Evolutionary conservation across 768 basidiomycete species (phyloP).

Genomic region (Mycena epipterygia): DNA sequence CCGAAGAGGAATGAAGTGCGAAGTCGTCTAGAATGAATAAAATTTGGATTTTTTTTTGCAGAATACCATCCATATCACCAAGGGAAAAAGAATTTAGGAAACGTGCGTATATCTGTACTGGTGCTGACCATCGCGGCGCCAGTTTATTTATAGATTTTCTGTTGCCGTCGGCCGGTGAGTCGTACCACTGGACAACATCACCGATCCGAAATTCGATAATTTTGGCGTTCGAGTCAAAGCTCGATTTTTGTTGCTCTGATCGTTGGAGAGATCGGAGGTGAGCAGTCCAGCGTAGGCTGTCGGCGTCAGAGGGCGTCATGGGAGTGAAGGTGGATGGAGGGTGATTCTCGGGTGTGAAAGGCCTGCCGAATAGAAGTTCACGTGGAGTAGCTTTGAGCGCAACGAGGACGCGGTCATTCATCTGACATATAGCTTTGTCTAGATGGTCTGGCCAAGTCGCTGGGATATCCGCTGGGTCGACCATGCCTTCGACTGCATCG

Average conservation of each 20-base stretch:
- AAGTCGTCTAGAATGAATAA: conserved; percentile 31
- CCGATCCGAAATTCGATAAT: conserved; percentile 37
- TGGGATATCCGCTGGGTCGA: conserved; percentile 34
- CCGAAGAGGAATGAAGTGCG: conserved; percentile 36
- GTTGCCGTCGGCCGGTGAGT: conserved; percentile 30
- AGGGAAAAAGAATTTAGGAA: conserved; percentile 40
- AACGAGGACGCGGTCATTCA: conserved; percentile 45
- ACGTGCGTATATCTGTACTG: conserved; percentile 23
- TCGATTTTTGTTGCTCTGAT: conserved; percentile 32
- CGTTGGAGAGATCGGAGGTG: conserved; percentile 34
- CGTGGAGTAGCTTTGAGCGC: conserved; percentile 31
- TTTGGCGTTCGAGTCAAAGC: conserved; percentile 37
- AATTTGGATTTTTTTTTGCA: conserved; percentile 28
- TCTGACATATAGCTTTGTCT: conserved; percentile 30
- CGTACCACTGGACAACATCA: conserved; percentile 42
- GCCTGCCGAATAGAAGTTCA: conserved; percentile 49
- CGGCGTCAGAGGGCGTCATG: conserved; percentile 1
- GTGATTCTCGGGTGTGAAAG: conserved; percentile 34
- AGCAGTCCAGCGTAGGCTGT: conserved; percentile 35
- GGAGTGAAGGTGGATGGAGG: background rate
- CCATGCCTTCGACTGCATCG: conserved; percentile 24
- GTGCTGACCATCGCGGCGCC: conserved; percentile 45
- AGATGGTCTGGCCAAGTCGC: conserved; percentile 42
- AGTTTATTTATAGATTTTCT: conserved; percentile 38
- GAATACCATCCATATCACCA: conserved; percentile 32